Evolutionary conservation across 1,284 basidiomycete genomes (phyloP), one percentile per base, ranked within the genome.

Genomic region (Pascua sp.): DNA sequence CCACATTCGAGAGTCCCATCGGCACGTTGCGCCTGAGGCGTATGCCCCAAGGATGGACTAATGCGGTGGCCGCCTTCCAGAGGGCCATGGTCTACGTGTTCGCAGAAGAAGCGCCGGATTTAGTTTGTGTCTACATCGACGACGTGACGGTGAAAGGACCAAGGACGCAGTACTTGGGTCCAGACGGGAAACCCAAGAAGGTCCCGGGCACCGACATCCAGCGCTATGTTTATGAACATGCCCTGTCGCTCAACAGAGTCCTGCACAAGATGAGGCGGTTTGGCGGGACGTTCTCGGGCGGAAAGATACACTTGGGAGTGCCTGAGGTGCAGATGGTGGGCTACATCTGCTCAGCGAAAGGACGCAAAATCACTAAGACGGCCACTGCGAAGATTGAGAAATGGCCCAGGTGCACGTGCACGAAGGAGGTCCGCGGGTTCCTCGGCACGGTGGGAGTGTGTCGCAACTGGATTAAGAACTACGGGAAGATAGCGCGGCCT

Each of bases 21-120:
- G 57, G 57, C 4, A 59, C 57, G 12, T n/a, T 59, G 10, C 42
- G 53, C 5, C 42, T 59, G n/a, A 16, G 49, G 9, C 15, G 51
- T 11, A 17, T 59, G n/a, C 57, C 53, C 7, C 57, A 59, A 43
- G 53, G 57, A 17, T 54, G 52, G 52, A 59, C 57, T 2, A 59
- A 59, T 40, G 47, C 57, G 4, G 57, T 59, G 32, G 57, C 53
- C 5, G 53, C 36, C 13, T 59, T 46, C 37, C 57, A 59, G 44
- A 16, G 48, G n/a, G 42, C 45, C 15, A 59, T 59, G 57, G n/a
- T n/a, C n/a, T n/a, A n/a, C 8, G 42, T 59, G 39, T 59, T n/a
- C 17, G 40, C 43, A 5, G 57, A 54, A 5, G 57, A 59, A n/a
- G 13, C 55, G 8, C 52, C 16, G 8, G 37, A 51, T 12, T 42